Percentiles rank a stretch among this genome's conserved stretches.
phyloP scores from a whole-genome alignment of 805 yeast species.

The Naumovozyma baii region DNA sequence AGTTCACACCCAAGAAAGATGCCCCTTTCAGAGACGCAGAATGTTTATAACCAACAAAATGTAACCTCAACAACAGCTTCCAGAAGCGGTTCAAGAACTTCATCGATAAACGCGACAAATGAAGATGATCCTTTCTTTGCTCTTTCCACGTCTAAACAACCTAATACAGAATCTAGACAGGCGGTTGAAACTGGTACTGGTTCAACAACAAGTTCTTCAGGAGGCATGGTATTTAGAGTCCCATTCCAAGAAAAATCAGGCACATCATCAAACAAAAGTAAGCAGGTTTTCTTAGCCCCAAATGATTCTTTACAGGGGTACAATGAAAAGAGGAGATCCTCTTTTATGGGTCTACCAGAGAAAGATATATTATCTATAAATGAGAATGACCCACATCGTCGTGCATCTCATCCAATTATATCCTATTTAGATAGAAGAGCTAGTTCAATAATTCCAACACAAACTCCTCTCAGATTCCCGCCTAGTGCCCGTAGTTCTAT shows the following conservation, averaged over 20 bases:
- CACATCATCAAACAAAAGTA: background rate
- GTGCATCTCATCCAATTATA: conserved; percentile 9
- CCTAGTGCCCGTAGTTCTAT: conserved; percentile 13
- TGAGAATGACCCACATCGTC: conserved; percentile 1
- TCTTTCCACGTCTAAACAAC: background rate
- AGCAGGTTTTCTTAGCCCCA: background rate
- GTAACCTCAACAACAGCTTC: background rate
- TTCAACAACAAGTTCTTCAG: conserved; percentile 25
- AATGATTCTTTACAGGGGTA: background rate
- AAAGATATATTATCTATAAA: background rate
- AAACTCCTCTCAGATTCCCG: conserved; percentile 2
- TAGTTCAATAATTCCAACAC: background rate
- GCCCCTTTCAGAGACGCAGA: background rate
- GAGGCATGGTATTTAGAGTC: conserved; percentile 43
- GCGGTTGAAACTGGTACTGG: conserved; percentile 2
- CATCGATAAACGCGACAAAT: background rate
- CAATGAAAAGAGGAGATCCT: conserved; percentile 15
- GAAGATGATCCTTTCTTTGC: conserved; percentile 15
- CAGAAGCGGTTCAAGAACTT: background rate
- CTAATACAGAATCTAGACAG: background rate
- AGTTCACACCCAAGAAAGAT: background rate
- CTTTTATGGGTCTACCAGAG: conserved; percentile 9
- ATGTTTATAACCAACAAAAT: background rate
- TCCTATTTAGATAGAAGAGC: conserved; percentile 2
- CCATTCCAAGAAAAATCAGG: conserved; percentile 52